Base-by-base conservation (phyloP, 2,329 filamentous ascomycete species). In the Ascochyta rabiei region DNA sequence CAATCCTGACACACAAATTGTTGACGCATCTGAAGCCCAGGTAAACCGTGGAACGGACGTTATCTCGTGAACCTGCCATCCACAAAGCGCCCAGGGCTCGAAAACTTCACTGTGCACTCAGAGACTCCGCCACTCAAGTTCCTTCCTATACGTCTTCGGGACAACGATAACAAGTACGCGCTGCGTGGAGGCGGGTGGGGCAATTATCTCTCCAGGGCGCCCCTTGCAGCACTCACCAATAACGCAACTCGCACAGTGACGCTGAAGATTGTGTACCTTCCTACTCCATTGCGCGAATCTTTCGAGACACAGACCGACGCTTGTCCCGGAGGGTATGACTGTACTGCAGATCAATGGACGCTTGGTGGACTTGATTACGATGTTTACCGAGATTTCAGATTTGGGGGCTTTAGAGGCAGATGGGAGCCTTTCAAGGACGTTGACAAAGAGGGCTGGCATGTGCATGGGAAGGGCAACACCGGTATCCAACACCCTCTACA, bases 31-130 rank as follows among this genome's bases (percentile, higher is more conserved):
- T 2, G 1, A 6, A 66, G 63, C 28, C 48, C 55, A 7, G 19
- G 56, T 0, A 33, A 62, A 35, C 67, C 65, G 15, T 67, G 64
- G 62, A 48, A 66, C 43, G 35, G 53, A 9, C 63, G 58, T 21
- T 42, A 48, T 33, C 33, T 68, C 9, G 52, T 65, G 19, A 38
- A 30, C 4, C 48, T 70, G 4, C 62, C 64, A 10, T 49, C 47
- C 2, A 49, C 56, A 34, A 28, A 55, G 1, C 48, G 38, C 10
- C 52, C 67, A 6, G 67, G 66, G 12, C 54, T 70, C 26, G 64
- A 70, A 39, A 68, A 70, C 53, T 67, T 64, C 45, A 70, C 66
- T 9, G 41, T 67, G 4, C 53, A 61, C 21, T 63, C 66, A 3
- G 31, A 46, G 12, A 63, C 64, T n/a, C 50, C 55, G 6, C 55